Base-by-base conservation (phyloP, 2,329 filamentous ascomycete species). In the Aaosphaeria arxii region DNA sequence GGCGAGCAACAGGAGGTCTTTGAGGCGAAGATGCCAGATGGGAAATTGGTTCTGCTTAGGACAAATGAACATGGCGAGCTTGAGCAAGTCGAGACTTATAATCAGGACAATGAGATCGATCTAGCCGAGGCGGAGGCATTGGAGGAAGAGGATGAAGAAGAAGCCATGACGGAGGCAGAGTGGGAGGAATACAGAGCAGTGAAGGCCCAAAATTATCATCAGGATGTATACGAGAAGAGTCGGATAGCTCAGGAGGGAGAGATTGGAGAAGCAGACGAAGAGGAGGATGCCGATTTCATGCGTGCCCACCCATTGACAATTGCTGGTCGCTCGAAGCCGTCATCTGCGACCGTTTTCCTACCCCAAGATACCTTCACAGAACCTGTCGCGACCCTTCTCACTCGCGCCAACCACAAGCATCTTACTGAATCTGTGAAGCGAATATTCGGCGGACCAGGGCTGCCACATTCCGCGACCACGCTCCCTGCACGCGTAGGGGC, bases 381-480 rank as follows among this genome's bases (percentile, higher is more conserved):
- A 4, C 91, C 91, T 0, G 84, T 95, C 13, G 77, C 82, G 2
- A 71, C 80, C 4, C 76, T 96, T 2, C 76, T 97, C 82, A 84
- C 46, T 2, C 67, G 70, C 7, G 82, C 89, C 48, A 82, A 85
- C 40, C 62, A 67, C 52, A 87, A 84, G 48, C 94, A 99, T 64
- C 76, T 97, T 31, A 77, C 79, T 32, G 80, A 86, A 48, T 80
- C 87, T 1, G 88, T 91, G 0, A 83, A 89, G 56, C 80, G 77
- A 40, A 78, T 83, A 1, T 92, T 96, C 64, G 92, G 91, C 40
- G 92, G 92, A 0, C 71, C 72, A 4, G 83, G 85, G 0, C 74
- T 97, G 11, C 91, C 91, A 3, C 79, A 87, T 62, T 95, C 90
- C 1, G 84, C 85, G 1, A 91, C 88, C 2, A 86, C 88, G 0